These are phyloP conservation scores for Hexamita inflata DNA, from an alignment of 208 protist species.

Conservation along the genomic window DNA sequence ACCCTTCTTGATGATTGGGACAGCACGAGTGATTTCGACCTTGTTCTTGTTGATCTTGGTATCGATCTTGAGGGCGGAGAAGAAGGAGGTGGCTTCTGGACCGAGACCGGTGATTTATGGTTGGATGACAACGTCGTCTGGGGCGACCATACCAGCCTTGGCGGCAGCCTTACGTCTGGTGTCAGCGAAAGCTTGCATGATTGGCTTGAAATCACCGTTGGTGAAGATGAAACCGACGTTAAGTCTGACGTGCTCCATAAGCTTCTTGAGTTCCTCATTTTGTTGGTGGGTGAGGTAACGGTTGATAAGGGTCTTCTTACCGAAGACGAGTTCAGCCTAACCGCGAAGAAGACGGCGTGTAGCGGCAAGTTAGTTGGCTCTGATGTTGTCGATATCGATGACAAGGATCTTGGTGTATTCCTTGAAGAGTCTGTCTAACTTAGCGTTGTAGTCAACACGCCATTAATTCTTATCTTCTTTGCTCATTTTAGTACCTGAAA, in stretches of 20 bases:
- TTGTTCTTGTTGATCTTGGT: slow-evolving; percentile 94
- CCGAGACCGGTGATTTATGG: slow-evolving; percentile 83
- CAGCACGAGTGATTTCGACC: slow-evolving; percentile 90
- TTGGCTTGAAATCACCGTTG: slow-evolving; percentile 67
- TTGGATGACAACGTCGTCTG: slow-evolving; percentile 77
- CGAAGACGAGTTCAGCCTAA: slow-evolving; percentile 80
- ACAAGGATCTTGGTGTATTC: slow-evolving; percentile 81
- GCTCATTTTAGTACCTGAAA: too few species aligned
- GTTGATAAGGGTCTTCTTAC: slow-evolving; percentile 72
- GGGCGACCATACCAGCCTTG: slow-evolving; percentile 80
- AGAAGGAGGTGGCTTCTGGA: slow-evolving; percentile 89
- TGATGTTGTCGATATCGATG: slow-evolving; percentile 83
- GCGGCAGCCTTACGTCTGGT: slow-evolving; percentile 76
- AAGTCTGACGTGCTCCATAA: slow-evolving; percentile 62
- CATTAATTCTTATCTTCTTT: too few species aligned
- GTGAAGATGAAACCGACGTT: slow-evolving; percentile 95
- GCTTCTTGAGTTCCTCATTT: slow-evolving; percentile 42
- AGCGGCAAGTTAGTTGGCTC: slow-evolving; percentile 81
- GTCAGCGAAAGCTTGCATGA: slow-evolving; percentile 61
- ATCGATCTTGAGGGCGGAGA: slow-evolving; percentile 93
- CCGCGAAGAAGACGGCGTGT: slow-evolving; percentile 77
- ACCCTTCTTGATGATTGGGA: slow-evolving; percentile 74
- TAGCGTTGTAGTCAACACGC: slow-evolving; percentile 80
- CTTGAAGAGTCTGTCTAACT: slow-evolving; percentile 64
- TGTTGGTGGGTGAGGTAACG: slow-evolving; percentile 28